Evolutionary conservation across 257 asterid species (phyloP).

Genomic region (Penstemon barbatus): DNA sequence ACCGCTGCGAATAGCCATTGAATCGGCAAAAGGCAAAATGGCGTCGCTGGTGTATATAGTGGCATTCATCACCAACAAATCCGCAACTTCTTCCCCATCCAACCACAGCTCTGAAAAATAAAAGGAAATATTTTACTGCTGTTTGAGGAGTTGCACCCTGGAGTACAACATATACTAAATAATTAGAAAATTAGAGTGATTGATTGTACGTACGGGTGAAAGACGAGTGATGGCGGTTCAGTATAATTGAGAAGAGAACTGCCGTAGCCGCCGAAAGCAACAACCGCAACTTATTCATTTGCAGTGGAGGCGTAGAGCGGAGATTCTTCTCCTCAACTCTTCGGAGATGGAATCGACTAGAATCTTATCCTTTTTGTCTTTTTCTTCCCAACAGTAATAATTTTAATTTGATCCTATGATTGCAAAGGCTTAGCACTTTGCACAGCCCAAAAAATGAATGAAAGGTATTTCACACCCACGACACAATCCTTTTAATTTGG

Average conservation of each 20-base stretch:
- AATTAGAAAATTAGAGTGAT: neutral
- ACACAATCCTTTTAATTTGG: no score
- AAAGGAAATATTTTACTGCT: neutral
- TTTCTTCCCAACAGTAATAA: no score
- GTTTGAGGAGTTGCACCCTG: neutral
- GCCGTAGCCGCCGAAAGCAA: slow-evolving; percentile 42
- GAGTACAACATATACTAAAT: neutral
- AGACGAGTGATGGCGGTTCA: slow-evolving; percentile 20
- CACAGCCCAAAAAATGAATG: no score
- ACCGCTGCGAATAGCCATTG: slow-evolving; percentile 70
- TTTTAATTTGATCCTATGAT: no score
- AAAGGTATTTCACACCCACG: no score
- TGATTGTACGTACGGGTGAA: slow-evolving; percentile 23
- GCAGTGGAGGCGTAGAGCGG: neutral
- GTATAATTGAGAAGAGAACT: slow-evolving; percentile 39
- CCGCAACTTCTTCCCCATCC: slow-evolving; percentile 48
- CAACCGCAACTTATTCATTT: slow-evolving; percentile 33
- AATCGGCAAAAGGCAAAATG: slow-evolving; percentile 64
- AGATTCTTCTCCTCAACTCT: neutral
- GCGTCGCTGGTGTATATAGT: slow-evolving; percentile 73
- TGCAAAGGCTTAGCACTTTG: no score
- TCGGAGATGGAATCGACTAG: no score
- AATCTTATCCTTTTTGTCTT: no score
- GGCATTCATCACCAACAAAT: slow-evolving; percentile 68
- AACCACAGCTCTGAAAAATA: slow-evolving; percentile 32